These are phyloP conservation scores for Yarrowia galli DNA, from an alignment of 1,139 yeast genomes.

Conservation along the genomic window DNA sequence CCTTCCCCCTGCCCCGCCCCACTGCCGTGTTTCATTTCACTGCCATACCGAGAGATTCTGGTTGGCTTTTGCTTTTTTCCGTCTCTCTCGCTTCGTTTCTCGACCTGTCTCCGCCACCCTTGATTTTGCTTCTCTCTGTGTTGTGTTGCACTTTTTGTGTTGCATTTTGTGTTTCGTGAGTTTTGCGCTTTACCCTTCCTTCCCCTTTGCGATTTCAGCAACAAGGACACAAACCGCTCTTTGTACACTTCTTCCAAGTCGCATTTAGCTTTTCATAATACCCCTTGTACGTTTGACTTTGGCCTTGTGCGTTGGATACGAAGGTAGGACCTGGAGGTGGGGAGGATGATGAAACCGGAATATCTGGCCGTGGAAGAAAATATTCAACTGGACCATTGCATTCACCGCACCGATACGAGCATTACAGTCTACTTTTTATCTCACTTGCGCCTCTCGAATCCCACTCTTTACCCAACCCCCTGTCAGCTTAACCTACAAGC, in stretches of 20 bases:
- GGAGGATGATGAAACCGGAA: not conserved
- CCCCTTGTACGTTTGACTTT: constrained; percentile 28
- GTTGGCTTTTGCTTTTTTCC: not conserved
- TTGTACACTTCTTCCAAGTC: not conserved
- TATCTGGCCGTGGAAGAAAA: not conserved
- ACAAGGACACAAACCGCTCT: constrained; percentile 26
- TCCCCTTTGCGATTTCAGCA: not conserved
- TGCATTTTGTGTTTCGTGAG: not conserved
- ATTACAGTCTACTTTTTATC: not conserved
- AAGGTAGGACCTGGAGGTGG: constrained; percentile 34
- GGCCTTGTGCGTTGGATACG: constrained; percentile 37
- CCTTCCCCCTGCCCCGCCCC: not conserved
- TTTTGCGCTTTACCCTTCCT: not conserved
- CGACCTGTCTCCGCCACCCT: constrained; percentile 17
- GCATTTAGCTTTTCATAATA: constrained; percentile 17
- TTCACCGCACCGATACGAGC: not conserved
- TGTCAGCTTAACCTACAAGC: constrained; percentile 31
- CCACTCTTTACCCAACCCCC: constrained; percentile 6
- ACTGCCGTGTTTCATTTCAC: constrained; percentile 14
- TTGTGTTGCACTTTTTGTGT: constrained; percentile 6
- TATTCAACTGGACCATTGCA: not conserved
- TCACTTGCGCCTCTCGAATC: not conserved
- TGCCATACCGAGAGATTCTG: not conserved
- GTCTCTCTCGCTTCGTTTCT: constrained; percentile 8
- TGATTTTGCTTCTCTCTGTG: not conserved